phyloP scores from a whole-genome alignment of 2,329 filamentous ascomycete species.

The Fusarium cicatricum region DNA sequence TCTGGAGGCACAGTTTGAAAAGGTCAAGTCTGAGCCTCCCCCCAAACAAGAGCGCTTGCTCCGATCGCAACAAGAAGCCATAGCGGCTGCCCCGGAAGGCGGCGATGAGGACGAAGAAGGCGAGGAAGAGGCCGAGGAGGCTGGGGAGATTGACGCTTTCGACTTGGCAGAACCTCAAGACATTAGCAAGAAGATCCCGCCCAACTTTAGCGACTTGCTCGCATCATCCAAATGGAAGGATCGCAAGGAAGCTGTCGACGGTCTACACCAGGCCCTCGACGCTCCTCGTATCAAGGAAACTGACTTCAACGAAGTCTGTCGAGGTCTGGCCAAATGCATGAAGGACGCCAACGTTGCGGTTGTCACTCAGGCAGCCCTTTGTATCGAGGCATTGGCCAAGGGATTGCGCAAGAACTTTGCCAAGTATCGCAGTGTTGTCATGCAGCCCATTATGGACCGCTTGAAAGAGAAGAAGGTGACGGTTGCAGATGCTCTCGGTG shows the following conservation, averaged over 20 bases:
- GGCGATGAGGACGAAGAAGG: constrained; percentile 66
- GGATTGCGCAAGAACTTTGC: constrained; percentile 80
- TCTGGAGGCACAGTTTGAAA: constrained; percentile 92
- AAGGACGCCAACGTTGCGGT: constrained; percentile 98
- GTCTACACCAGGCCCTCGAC: constrained; percentile 77
- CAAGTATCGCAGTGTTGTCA: constrained; percentile 82
- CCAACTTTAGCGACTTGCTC: constrained; percentile 82
- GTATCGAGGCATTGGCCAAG: constrained; percentile 87
- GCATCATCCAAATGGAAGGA: constrained; percentile 98
- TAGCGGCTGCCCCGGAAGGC: constrained; percentile 72
- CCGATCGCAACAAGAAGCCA: constrained; percentile 86
- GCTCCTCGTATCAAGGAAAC: constrained; percentile 92
- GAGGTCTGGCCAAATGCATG: constrained; percentile 92
- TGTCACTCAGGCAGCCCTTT: constrained; percentile 91
- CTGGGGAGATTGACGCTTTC: constrained; percentile 77
- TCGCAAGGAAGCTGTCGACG: constrained; percentile 91
- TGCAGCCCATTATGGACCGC: constrained; percentile 91
- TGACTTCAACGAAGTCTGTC: constrained; percentile 84
- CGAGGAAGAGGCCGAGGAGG: constrained; percentile 60
- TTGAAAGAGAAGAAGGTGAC: constrained; percentile 96
- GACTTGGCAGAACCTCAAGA: constrained; percentile 89
- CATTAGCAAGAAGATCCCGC: constrained; percentile 80
- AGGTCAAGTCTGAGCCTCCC: constrained; percentile 83
- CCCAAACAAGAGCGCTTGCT: constrained; percentile 92
- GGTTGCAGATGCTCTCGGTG: constrained; percentile 87